Evolutionary conservation across 2,329 filamentous ascomycete species (phyloP), one percentile per base, ranked within the genome.

Genomic region (Alternaria consortialis): DNA sequence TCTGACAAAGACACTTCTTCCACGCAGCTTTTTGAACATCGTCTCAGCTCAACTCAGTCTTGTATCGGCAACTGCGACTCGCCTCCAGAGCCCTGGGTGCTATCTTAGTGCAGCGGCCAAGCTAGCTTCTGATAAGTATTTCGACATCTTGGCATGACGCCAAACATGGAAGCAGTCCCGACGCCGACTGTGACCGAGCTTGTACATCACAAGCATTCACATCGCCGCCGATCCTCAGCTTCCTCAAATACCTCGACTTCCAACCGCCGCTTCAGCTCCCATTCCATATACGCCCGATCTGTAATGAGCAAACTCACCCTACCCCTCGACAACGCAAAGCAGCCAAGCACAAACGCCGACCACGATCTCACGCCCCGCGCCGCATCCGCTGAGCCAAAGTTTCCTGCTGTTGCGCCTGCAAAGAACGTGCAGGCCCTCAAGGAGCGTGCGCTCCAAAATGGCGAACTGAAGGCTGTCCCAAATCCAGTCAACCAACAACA

Each of bases 261-360:
- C 6, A 55, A 53, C 42, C 71, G 72, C 59, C 74, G 71, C 58
- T 74, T 76, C 70, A 78, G 80, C 72, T 81, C 84, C 70, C 83
- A 84, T 73, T 84, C 83, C 53, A 71, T 75, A 62, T 80, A 83
- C 68, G 84, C 84, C 51, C 81, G 82, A 75, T 81, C 80, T 69
- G 82, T 82, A 70, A 83, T 84, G 80, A 82, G 79, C 75, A 78
- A 72, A 70, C 72, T 79, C 65, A 66, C 66, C 56, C 66, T 70
- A 32, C 65, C 68, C 54, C 58, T 55, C 57, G 62, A 70, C 48
- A 63, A 66, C 67, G 64, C 67, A 54, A 68, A 63, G 58, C 57
- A 64, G 32, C 53, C 53, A 13, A 39, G 29, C 58, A 53, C 57
- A 11, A 47, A 53, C 64, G 39, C 42, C 53, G 60, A 62, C 65